phyloP scores from a whole-genome alignment of 805 yeast genomes.

The Blastobotrys terrestris region DNA sequence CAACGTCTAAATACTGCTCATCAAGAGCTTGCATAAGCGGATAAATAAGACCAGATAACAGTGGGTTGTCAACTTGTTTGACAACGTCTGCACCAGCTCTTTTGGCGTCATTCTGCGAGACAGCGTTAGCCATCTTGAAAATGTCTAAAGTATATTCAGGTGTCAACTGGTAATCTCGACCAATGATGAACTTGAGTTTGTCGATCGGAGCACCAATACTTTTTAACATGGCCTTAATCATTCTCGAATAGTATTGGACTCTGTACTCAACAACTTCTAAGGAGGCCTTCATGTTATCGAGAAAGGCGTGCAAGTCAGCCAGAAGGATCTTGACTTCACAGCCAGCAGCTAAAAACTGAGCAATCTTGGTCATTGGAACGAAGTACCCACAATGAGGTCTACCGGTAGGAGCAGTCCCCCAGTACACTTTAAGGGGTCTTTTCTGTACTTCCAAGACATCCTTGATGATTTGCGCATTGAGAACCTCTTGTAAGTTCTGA shows the following conservation, averaged over 20 bases:
- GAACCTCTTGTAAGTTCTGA: constrained; percentile 82
- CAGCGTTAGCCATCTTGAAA: constrained; percentile 75
- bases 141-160: constrained; percentile 82
- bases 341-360: constrained; percentile 92
- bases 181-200: constrained; percentile 73
- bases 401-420: constrained; percentile 99
- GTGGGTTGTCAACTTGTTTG: constrained; percentile 92
- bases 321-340: constrained; percentile 86
- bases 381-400: constrained; percentile 98
- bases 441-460: constrained; percentile 74
- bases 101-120: constrained; percentile 92
- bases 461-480: constrained; percentile 82
- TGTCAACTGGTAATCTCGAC: constrained; percentile 81
- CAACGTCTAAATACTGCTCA: constrained; percentile 82
- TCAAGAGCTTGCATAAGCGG: constrained; percentile 99
- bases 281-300: constrained; percentile 98
- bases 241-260: constrained; percentile 79
- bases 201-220: constrained; percentile 92
- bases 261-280: constrained; percentile 84
- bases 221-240: constrained; percentile 76
- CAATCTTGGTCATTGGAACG: constrained; percentile 95
- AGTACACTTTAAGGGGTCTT: constrained; percentile 80
- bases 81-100: constrained; percentile 99
- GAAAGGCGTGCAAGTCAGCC: constrained; percentile 94
- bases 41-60: constrained; percentile 86